Evolutionary conservation across 1,284 basidiomycete genomes (phyloP).

Genomic region (Paramarasmius palmivorus): DNA sequence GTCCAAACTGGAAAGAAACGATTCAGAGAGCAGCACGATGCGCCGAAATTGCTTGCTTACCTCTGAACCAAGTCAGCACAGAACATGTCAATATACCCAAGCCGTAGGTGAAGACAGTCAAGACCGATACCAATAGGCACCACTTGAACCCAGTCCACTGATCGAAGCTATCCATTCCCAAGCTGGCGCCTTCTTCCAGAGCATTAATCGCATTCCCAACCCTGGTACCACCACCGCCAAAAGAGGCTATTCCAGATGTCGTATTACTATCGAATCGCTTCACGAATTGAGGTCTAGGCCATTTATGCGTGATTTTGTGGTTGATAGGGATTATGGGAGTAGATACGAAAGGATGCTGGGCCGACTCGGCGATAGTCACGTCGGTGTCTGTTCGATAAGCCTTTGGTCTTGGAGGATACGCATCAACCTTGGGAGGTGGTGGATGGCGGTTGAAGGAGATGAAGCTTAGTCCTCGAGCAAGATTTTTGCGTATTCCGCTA

Average conservation of each 20-base stretch:
- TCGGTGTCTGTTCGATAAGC: not conserved
- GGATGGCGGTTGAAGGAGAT: not conserved
- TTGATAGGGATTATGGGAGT: not conserved
- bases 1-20: conserved; percentile 45
- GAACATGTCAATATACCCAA: conserved; percentile 44
- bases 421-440: not conserved
- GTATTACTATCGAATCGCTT: conserved; percentile 21
- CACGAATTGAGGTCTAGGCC: conserved; percentile 45
- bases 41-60: conserved; percentile 33
- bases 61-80: conserved; percentile 59
- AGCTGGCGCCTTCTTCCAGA: conserved; percentile 40
- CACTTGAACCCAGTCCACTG: conserved; percentile 60
- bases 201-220: conserved; percentile 16
- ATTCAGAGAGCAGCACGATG: no score
- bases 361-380: not conserved
- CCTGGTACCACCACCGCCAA: conserved; percentile 20
- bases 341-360: not conserved
- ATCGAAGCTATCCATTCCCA: conserved; percentile 37
- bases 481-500: not conserved
- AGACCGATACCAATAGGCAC: conserved; percentile 52
- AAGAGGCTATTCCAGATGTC: conserved; percentile 5
- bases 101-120: conserved; percentile 52
- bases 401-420: not conserved
- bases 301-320: conserved; percentile 53
- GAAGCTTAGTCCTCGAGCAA: not conserved